These are phyloP conservation scores for Hordeum marinum DNA, from an alignment of 176 grass and related monocot species.

Conservation along the genomic window DNA sequence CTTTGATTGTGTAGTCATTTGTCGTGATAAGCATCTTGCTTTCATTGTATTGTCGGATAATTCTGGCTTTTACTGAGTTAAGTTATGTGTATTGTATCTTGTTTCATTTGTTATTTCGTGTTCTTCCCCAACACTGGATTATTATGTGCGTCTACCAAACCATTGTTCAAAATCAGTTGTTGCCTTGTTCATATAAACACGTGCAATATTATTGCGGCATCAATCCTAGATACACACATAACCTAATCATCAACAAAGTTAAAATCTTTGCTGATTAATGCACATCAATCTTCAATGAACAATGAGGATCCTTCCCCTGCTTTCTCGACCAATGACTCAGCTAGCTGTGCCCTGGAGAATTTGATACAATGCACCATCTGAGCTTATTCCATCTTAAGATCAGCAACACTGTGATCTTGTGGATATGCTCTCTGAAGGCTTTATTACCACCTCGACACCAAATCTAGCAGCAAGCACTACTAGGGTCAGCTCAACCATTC, in stretches of 20 bases:
- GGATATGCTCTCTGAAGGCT: conserved; percentile 29
- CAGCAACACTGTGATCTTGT: conserved; percentile 8
- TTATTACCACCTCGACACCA: conserved; percentile 39
- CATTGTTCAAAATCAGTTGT: not conserved
- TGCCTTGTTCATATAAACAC: conserved; percentile 1
- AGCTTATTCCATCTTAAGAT: conserved; percentile 41
- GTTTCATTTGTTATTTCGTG: not conserved
- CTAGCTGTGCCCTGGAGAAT: not conserved
- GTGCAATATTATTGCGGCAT: conserved; percentile 18
- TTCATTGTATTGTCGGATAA: conserved; percentile 34
- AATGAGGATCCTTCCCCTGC: conserved; percentile 13
- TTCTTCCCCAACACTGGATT: not conserved
- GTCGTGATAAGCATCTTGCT: conserved; percentile 38
- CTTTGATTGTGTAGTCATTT: conserved; percentile 34
- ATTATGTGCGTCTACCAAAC: not conserved
- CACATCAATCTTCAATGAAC: conserved; percentile 24
- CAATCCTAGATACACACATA: conserved; percentile 18
- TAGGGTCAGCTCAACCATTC: not conserved
- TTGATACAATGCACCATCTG: not conserved
- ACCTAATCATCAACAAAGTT: conserved; percentile 14
- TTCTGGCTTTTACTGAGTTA: not conserved
- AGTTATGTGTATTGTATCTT: not conserved
- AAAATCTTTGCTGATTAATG: conserved; percentile 24
- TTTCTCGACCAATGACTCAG: conserved; percentile 10
- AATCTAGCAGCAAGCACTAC: conserved; percentile 15